Conservation (phyloP, 139 green algal genomes). For the Marvania coccoides region DNA sequence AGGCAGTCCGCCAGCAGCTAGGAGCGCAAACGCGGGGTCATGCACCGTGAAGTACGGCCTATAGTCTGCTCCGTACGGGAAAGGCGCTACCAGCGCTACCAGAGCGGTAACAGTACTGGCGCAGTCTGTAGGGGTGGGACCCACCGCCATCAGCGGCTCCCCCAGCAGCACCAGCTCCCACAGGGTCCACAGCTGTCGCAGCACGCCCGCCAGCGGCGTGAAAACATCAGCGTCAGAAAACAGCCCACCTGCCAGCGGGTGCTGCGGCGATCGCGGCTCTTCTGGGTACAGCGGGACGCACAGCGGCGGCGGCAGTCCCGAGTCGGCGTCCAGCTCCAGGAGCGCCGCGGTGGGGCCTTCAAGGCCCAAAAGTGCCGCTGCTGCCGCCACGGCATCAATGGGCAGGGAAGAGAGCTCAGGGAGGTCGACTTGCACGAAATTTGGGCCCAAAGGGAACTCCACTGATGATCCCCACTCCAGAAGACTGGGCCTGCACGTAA, state of each 20-base stretch:
- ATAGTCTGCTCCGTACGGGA: constrained; percentile 67
- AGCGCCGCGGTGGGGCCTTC: background rate
- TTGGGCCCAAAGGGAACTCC: constrained; percentile 3
- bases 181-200: constrained; percentile 57
- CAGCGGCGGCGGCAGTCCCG: constrained; percentile 10
- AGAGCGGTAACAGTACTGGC: constrained; percentile 61
- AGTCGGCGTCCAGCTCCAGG: constrained; percentile 14
- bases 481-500: too few species aligned
- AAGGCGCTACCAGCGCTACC: constrained; percentile 57
- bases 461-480: constrained; percentile 12
- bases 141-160: constrained; percentile 71
- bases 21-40: constrained; percentile 58
- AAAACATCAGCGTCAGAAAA: constrained; percentile 50
- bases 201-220: constrained; percentile 26
- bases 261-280: constrained; percentile 7
- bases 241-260: constrained; percentile 1
- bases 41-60: constrained; percentile 92
- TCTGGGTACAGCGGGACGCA: too few species aligned
- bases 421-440: constrained; percentile 1
- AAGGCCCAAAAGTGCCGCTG: background rate
- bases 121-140: constrained; percentile 54
- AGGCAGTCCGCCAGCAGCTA: constrained; percentile 37
- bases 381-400: background rate
- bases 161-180: constrained; percentile 80
- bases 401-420: constrained; percentile 13